phyloP scores from a whole-genome alignment of 768 basidiomycete genomes.

The Tulasnella sp. region DNA sequence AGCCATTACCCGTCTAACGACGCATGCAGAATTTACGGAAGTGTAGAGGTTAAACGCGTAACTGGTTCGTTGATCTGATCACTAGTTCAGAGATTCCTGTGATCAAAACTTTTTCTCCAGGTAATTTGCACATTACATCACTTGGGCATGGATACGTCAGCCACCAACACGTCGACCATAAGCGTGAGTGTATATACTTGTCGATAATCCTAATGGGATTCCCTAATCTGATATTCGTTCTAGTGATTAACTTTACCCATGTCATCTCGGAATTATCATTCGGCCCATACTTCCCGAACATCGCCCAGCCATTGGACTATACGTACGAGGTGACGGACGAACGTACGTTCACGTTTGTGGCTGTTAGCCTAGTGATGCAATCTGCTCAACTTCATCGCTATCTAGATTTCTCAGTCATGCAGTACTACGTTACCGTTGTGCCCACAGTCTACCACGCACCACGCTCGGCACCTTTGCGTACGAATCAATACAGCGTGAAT shows the following conservation, averaged over 20 bases:
- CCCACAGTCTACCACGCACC: constrained; percentile 87
- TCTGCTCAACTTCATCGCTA: constrained; percentile 16
- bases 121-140: constrained; percentile 89
- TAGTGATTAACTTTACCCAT: constrained; percentile 95
- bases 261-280: constrained; percentile 96
- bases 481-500: constrained; percentile 89
- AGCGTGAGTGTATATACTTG: constrained; percentile 40
- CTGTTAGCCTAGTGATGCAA: too few relatives aligned
- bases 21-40: constrained; percentile 82
- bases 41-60: constrained; percentile 75
- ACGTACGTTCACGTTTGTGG: constrained; percentile 38
- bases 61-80: constrained; percentile 43
- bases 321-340: constrained; percentile 66
- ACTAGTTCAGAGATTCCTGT: background rate
- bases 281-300: constrained; percentile 91
- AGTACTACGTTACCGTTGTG: constrained; percentile 92
- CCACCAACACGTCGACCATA: constrained; percentile 78
- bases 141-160: constrained; percentile 91
- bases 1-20: constrained; percentile 53
- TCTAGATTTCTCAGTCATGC: constrained; percentile 78
- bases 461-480: constrained; percentile 50
- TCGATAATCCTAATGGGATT: background rate
- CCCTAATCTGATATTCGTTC: too few relatives aligned
- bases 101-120: constrained; percentile 28
- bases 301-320: constrained; percentile 87